Evolutionary conservation across 169 alveolate species (phyloP), one percentile per base, ranked within the genome.

Genomic region (Cryptosporidium felis): DNA sequence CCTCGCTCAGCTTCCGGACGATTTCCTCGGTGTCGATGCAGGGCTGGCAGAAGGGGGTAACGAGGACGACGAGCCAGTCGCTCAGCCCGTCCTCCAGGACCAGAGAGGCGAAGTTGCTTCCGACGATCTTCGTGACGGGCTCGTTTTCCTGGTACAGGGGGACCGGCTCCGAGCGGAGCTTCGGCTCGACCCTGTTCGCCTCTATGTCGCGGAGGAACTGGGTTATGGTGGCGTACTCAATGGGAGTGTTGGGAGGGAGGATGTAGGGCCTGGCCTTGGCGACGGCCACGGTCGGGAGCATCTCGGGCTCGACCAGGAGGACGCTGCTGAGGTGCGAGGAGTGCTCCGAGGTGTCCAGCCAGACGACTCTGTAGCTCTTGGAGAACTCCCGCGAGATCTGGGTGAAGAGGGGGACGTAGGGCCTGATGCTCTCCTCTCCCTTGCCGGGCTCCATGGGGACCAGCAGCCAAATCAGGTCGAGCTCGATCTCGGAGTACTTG

Each of bases 391-490:
- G 65, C 23, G 85, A 49, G 18, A 74, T 30, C 28, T 74, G 51
- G 5, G 67, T 56, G 0, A 74, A 74, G 23, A 74, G 26, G 2
- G 65, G 1, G 5, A 74, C 45, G 42, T 74, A 74, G 3, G 85
- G 85, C 40, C 56, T 49, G 10, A 74, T 74, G 56, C 85, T 74
- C 40, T 74, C 60, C 9, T 53, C 56, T 9, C 74, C 85, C 23
- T 74, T 74, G 18, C 67, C 85, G 12, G 60, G 60, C n/a, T 74
- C 85, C 85, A 74, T 74, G 6, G 85, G 85, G 10, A 74, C 85
- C 12, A 74, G 56, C 10, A 74, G 41, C 85, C 85, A 74, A 38
- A 74, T 74, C 36, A 74, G 41, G 38, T 74, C 85, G 38, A 26
- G 56, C 0, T 74, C 74, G 16, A 74, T 21, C 18, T 74, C 85